Percentiles rank a stretch among this genome's conserved stretches.
Conservation (phyloP, 2,329 filamentous ascomycete genomes). For the Colletotrichum nymphaeae region DNA sequence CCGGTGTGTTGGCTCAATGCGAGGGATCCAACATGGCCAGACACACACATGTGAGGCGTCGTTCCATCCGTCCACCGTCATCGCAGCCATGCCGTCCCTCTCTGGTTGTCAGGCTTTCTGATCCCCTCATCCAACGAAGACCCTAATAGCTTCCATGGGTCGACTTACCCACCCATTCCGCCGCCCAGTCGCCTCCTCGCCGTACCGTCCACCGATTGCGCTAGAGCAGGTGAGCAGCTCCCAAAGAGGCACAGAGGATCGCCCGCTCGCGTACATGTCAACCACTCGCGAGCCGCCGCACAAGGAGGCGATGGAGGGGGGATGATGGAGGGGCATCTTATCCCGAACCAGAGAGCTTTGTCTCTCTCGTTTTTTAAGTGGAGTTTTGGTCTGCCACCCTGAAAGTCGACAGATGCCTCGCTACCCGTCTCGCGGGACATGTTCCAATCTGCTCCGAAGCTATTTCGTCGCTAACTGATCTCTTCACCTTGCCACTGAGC, state of each 20-base stretch:
- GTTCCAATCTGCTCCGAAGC: neutral
- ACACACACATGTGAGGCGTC: neutral
- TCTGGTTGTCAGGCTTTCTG: too few relatives aligned
- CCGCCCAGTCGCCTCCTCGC: neutral
- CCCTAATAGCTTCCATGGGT: neutral
- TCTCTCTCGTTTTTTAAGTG: conserved; percentile 12
- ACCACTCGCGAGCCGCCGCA: conserved; percentile 7
- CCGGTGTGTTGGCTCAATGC: neutral
- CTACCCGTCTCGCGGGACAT: neutral
- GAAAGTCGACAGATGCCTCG: neutral
- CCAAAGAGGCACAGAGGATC: conserved; percentile 11
- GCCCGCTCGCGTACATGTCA: conserved; percentile 17
- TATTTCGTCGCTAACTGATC: neutral
- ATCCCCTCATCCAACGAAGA: neutral
- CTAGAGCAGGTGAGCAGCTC: conserved; percentile 24
- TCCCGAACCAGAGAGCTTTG: neutral
- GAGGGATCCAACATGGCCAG: neutral
- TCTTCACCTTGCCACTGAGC: conserved; percentile 10
- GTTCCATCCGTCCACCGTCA: neutral
- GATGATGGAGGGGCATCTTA: neutral
- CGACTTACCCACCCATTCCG: neutral
- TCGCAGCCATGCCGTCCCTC: neutral
- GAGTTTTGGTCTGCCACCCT: conserved; percentile 1
- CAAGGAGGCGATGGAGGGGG: neutral
- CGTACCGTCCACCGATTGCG: conserved; percentile 5